These are phyloP conservation scores for Colletotrichum plurivorum DNA, from an alignment of 2,329 filamentous ascomycete genomes.

Conservation along the genomic window DNA sequence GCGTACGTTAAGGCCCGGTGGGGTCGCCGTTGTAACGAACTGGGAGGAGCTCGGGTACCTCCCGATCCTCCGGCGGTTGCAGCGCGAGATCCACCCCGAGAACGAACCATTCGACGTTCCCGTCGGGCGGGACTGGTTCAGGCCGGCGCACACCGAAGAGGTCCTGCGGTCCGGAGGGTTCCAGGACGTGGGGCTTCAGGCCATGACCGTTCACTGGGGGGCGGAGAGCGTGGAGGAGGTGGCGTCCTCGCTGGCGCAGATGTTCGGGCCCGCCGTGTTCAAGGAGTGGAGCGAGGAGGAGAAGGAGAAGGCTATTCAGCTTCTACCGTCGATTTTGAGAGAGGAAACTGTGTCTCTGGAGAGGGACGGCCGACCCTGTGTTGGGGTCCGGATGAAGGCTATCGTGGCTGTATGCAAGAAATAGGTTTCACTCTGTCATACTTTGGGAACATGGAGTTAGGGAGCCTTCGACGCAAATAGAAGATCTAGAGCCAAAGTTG, in stretches of 20 bases:
- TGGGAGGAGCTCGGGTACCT: slow-evolving; percentile 44
- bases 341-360: background rate
- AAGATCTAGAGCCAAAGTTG: no score
- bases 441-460: no score
- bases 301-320: background rate
- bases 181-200: slow-evolving; percentile 7
- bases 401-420: slow-evolving; percentile 35
- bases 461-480: no score
- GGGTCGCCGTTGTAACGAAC: slow-evolving; percentile 53
- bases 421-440: background rate
- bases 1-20: slow-evolving; percentile 54
- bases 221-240: slow-evolving; percentile 18
- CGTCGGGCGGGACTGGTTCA: slow-evolving; percentile 32
- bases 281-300: slow-evolving; percentile 34
- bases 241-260: background rate
- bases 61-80: slow-evolving; percentile 34
- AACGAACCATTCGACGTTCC: slow-evolving; percentile 38
- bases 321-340: background rate
- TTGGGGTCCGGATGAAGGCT: slow-evolving; percentile 26
- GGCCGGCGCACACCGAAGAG: slow-evolving; percentile 13
- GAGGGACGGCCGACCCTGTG: background rate
- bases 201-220: slow-evolving; percentile 22
- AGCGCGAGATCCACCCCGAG: slow-evolving; percentile 37
- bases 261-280: slow-evolving; percentile 11
- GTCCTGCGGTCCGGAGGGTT: slow-evolving; percentile 30